phyloP scores from a whole-genome alignment of 768 basidiomycete species.

The Panaeolus cyanescens region DNA sequence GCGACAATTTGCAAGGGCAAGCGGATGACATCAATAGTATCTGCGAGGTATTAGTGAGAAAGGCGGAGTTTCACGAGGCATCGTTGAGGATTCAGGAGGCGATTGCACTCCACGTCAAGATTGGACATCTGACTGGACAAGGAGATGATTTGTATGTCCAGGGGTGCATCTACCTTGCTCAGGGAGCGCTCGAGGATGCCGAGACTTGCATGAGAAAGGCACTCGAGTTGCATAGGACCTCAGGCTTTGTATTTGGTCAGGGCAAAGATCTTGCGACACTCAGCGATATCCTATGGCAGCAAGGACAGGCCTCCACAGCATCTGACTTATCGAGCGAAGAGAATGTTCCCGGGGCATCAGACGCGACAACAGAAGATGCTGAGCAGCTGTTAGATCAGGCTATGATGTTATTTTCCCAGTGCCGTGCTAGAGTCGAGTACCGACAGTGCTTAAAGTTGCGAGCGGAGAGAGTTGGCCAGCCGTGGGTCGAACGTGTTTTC shows the following conservation, averaged over 20 bases:
- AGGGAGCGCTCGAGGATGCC: constrained; percentile 19
- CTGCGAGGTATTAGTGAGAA: constrained; percentile 12
- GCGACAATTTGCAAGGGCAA: constrained; percentile 13
- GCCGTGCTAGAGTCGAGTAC: not conserved
- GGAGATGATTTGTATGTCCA: constrained; percentile 27
- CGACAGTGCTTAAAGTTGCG: not conserved
- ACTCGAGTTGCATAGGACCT: constrained; percentile 16
- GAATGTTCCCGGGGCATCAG: not conserved
- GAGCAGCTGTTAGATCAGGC: not conserved
- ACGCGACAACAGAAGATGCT: not conserved
- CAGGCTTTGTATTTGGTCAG: constrained; percentile 11
- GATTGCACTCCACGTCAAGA: constrained; percentile 19
- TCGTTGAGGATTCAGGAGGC: constrained; percentile 13
- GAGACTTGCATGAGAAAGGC: constrained; percentile 20
- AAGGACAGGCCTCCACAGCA: not conserved
- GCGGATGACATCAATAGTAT: constrained; percentile 20
- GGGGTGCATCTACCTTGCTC: constrained; percentile 22
- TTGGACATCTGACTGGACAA: constrained; percentile 22
- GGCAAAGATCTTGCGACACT: constrained; percentile 21
- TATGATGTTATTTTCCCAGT: not conserved
- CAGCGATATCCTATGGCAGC: constrained; percentile 20
- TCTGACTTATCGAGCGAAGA: not conserved
- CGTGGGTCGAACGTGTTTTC: not conserved
- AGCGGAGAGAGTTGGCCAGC: not conserved
- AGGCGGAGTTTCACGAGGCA: constrained; percentile 13